Evolutionary conservation across 805 yeast genomes (phyloP).

Genomic region (Limtongozyma cylindracea): DNA sequence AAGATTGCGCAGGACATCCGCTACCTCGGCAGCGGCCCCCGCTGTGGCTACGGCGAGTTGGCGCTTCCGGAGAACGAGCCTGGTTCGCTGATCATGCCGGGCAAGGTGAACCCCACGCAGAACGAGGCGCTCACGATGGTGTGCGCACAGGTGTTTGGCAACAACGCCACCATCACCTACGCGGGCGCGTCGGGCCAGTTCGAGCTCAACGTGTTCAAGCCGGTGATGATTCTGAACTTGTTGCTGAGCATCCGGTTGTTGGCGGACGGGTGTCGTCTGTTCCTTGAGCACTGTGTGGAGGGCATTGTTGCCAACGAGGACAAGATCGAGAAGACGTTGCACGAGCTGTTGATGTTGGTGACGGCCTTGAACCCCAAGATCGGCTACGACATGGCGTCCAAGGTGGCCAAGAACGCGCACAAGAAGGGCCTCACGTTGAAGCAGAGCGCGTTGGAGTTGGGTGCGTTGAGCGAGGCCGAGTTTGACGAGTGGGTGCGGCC

Average conservation of each 20-base stretch:
- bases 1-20: conserved; percentile 97
- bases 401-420: conserved; percentile 97
- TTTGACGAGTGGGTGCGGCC: conserved; percentile 96
- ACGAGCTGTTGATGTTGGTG: conserved; percentile 93
- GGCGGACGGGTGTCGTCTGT: conserved; percentile 75
- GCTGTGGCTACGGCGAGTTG: conserved; percentile 97
- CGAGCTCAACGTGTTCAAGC: conserved; percentile 95
- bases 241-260: conserved; percentile 68
- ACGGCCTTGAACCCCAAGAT: conserved; percentile 97
- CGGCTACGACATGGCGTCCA: conserved; percentile 93
- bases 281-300: conserved; percentile 85
- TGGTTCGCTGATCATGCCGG: conserved; percentile 98
- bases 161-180: conserved; percentile 82
- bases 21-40: conserved; percentile 96
- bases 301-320: conserved; percentile 79
- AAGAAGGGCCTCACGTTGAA: conserved; percentile 91
- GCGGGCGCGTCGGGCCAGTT: conserved; percentile 99
- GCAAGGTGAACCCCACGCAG: conserved; percentile 98
- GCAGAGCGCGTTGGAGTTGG: conserved; percentile 81
- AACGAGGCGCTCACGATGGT: conserved; percentile 98
- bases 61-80: conserved; percentile 96
- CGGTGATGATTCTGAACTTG: conserved; percentile 80
- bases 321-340: conserved; percentile 67
- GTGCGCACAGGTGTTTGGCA: conserved; percentile 93
- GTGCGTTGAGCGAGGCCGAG: conserved; percentile 61